Evolutionary conservation across 1,284 basidiomycete genomes (phyloP).

Genomic region (Microbotryum violaceum): DNA sequence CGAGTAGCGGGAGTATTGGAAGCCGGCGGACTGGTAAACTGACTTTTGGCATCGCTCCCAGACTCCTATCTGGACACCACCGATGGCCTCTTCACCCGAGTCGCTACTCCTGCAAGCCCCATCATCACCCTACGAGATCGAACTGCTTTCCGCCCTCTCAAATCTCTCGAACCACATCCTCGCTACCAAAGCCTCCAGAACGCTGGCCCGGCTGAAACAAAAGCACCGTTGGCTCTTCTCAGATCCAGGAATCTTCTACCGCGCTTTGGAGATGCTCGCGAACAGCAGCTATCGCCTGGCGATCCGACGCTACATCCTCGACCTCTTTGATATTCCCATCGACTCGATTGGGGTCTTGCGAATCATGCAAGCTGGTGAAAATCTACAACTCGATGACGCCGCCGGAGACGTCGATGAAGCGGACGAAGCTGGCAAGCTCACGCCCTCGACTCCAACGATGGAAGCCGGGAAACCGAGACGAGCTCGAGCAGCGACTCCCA

Average conservation of each 20-base stretch:
- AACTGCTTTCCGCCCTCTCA: conserved; percentile 80
- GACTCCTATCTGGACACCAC: conserved; percentile 67
- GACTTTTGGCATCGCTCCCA: conserved; percentile 38
- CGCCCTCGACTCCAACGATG: too few species aligned
- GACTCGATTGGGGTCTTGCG: background rate
- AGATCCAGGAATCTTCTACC: conserved; percentile 69
- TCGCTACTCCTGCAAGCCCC: conserved; percentile 51
- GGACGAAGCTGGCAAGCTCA: conserved; percentile 8
- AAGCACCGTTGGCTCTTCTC: conserved; percentile 58
- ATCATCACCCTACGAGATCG: conserved; percentile 64
- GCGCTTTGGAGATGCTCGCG: conserved; percentile 75
- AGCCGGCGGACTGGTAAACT: background rate
- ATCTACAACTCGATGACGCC: background rate
- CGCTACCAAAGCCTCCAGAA: conserved; percentile 81
- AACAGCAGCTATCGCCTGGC: conserved; percentile 81
- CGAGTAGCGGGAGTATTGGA: background rate
- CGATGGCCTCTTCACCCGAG: conserved; percentile 45
- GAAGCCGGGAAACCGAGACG: too few species aligned
- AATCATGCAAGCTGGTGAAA: conserved; percentile 7
- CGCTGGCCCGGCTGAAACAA: conserved; percentile 73
- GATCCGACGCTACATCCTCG: conserved; percentile 82
- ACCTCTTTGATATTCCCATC: conserved; percentile 67
- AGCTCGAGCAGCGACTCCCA: too few species aligned
- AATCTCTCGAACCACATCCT: conserved; percentile 94
- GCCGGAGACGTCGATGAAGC: conserved; percentile 9